phyloP scores from a whole-genome alignment of 768 basidiomycete genomes.

The Hirschioporus abietinus region DNA sequence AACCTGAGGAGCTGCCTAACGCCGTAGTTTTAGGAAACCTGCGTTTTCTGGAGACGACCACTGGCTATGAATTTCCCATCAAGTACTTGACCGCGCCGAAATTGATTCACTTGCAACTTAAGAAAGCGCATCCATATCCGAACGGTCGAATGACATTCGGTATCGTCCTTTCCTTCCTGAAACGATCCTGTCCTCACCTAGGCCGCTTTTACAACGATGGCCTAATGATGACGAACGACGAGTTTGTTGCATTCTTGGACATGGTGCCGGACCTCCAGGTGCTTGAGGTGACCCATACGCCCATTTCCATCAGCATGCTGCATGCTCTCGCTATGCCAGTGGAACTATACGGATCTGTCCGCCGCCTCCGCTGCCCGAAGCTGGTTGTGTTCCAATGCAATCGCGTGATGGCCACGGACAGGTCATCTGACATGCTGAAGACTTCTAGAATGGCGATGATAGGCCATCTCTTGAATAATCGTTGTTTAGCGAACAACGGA shows the following conservation, averaged over 20 bases:
- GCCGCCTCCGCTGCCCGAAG: not conserved
- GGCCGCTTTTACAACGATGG: not conserved
- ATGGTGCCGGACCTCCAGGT: not conserved
- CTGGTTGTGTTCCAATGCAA: not conserved
- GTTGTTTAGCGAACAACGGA: not conserved
- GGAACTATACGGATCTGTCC: not conserved
- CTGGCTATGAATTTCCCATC: not conserved
- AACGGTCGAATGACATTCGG: not conserved
- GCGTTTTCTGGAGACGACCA: not conserved
- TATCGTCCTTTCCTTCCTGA: not conserved
- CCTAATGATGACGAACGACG: not conserved
- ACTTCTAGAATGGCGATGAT: not conserved
- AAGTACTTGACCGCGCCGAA: not conserved
- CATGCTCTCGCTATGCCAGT: not conserved
- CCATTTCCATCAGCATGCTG: not conserved
- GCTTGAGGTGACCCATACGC: not conserved
- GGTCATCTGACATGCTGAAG: not conserved
- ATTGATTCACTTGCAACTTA: not conserved
- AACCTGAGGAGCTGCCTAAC: not conserved
- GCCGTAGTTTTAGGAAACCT: not conserved
- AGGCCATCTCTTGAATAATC: not conserved
- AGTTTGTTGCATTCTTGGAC: not conserved
- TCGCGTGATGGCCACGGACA: not conserved
- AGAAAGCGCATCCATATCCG: not conserved
- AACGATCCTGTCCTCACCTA: not conserved